Base-by-base conservation (phyloP, 2,329 filamentous ascomycete species). In the Akanthomyces muscarius region DNA sequence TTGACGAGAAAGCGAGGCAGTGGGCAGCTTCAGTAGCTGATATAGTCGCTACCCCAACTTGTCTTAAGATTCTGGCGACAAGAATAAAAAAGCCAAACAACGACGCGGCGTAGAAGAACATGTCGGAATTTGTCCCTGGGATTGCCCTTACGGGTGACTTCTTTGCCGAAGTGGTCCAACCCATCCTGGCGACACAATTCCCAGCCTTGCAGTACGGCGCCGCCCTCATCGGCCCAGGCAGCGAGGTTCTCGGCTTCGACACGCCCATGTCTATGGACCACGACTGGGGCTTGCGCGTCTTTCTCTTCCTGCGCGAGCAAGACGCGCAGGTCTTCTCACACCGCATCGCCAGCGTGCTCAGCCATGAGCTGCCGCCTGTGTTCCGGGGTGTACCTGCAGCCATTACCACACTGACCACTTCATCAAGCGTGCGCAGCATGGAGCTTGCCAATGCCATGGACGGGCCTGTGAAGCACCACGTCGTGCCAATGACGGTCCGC, bases 221-320 rank as follows among this genome's bases (percentile, higher is more conserved):
- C 44, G 61, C 61, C 13, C 61, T 62, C 23, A 51, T 62, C 33
- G 61, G 61, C 6, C 61, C 61, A 5, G 61, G 61, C 14, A 62
- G 61, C 44, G 61, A 62, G 30, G 61, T 62, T 13, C 44, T 50
- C n/a, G 61, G 61, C 4, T 57, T 62, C 36, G 61, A 62, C 44
- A 62, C 61, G 50, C 16, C 28, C 23, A 62, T 62, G 61, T 62
- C 61, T 45, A 56, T 42, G 41, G 61, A 62, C 28, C 61, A 62
- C 53, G 61, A 62, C 52, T 62, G 61, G 61, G 53, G 61, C 3
- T 28, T 62, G 38, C 61, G 47, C 8, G 11, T 62, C 2, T 57
- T 62, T 16, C 28, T 62, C 7, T 62, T 62, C 45, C 41, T 62
- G 5, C 41, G 33, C 21, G 61, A 62, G 8, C 21, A 56, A n/a